Conservation (phyloP, 2,329 filamentous ascomycete species). For the Allantophomopsis cytisporea region DNA sequence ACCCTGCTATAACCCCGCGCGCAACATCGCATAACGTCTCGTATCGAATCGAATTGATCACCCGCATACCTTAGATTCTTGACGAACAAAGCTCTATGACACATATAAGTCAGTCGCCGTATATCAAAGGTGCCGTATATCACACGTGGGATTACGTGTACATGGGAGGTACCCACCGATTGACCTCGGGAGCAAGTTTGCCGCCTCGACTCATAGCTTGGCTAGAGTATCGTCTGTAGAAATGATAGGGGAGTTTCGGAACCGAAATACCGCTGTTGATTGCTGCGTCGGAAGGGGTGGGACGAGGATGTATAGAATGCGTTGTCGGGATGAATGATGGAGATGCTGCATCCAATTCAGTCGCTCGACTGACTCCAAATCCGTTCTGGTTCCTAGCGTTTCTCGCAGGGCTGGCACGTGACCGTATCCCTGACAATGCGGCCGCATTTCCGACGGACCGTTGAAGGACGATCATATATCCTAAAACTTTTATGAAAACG, state of each 20-base stretch:
- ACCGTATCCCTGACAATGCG: no score
- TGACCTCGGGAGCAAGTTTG: constrained; percentile 99
- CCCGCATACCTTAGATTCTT: constrained; percentile 85
- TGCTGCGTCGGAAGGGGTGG: no score
- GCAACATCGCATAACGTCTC: constrained; percentile 2
- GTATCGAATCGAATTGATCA: constrained; percentile 9
- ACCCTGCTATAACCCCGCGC: constrained; percentile 49
- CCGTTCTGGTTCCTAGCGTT: no score
- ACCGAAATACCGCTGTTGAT: no score
- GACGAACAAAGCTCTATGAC: constrained; percentile 87
- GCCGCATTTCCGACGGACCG: no score
- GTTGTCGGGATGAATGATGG: constrained; percentile 1
- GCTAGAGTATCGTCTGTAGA: constrained; percentile 7
- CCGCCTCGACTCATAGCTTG: constrained; percentile 90
- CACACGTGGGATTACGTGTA: background rate
- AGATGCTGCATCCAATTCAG: background rate
- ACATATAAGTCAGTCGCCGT: constrained; percentile 1
- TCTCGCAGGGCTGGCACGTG: no score
- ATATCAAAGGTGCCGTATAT: constrained; percentile 3
- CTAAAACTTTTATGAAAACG: no score
- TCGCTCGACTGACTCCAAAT: no score
- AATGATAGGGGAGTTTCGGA: no score
- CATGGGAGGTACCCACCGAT: constrained; percentile 54
- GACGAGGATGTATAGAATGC: background rate
- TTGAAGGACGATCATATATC: no score